Evolutionary conservation across 345 rosid species (phyloP).

Genomic region (Hypericum androsaemum): DNA sequence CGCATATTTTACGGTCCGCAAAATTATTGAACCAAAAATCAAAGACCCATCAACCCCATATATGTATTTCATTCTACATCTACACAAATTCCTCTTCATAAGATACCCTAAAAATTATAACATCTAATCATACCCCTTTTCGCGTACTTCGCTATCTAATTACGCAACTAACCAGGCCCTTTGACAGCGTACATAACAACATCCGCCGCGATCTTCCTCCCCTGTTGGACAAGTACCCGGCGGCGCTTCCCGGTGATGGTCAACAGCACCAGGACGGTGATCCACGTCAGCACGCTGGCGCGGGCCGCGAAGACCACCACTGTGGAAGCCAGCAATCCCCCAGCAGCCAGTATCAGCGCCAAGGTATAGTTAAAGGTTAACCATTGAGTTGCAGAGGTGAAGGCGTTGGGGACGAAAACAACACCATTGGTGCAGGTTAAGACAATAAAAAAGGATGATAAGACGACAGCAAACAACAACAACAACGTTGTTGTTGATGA

Average conservation of each 20-base stretch:
- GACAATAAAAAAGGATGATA: conserved; percentile 12
- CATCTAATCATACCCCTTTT: no score
- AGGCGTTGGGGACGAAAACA: no score
- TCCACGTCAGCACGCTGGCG: conserved; percentile 44
- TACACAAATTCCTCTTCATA: no score
- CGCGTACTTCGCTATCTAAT: no score
- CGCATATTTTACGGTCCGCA: no score
- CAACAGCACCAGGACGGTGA: conserved; percentile 38
- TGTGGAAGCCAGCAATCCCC: conserved; percentile 9
- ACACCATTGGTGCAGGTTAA: background rate
- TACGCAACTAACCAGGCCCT: background rate
- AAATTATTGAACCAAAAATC: no score
- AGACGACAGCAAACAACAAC: conserved; percentile 3
- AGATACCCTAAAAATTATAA: no score
- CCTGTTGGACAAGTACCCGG: conserved; percentile 32
- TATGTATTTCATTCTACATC: no score
- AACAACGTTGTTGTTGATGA: conserved; percentile 7
- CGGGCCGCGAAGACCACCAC: conserved; percentile 35
- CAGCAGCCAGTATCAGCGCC: conserved; percentile 13
- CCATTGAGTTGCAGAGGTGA: conserved; percentile 7
- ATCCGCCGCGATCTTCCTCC: conserved; percentile 37
- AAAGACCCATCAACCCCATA: no score
- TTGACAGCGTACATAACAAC: conserved; percentile 24
- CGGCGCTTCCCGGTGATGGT: conserved; percentile 40
- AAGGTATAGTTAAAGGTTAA: conserved; percentile 5